Evolutionary conservation across 805 yeast genomes (phyloP), one percentile per base, ranked within the genome.

Genomic region (Hemisphaericaspora nanyangensis): DNA sequence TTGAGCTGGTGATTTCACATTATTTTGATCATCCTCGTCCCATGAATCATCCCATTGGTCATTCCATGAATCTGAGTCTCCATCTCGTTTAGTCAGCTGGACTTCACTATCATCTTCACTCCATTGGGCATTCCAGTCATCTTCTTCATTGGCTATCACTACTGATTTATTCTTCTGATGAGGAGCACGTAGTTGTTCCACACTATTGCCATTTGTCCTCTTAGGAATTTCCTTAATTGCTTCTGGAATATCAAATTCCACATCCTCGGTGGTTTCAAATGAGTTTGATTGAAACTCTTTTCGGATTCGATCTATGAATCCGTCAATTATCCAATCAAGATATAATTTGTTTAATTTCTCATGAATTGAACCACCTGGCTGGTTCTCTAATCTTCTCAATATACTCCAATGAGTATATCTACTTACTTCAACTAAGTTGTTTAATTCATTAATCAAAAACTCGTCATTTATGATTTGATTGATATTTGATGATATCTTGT

Each of bases 401-500:
- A 48, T 39, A 32, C 40, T 38, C 54, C 55, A 49, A 8, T 38
- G 35, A 5, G 47, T 39, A 13, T 25, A 25, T 15, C 35, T 43
- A n/a, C 44, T 31, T 19, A 49, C 29, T 11, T 38, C 28, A 13
- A 45, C 26, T 17, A 52, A 44, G 11, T 54, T 50, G 10, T 48
- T 40, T 30, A 63, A 46, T 12, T 47, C 45, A 13, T 48, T 48
- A 5, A 58, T 51, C 2, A 47, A 45, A 10, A 41, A 35, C 10
- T 45, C 42, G 17, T 49, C 41, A 12, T 55, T 44, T 19, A 60
- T 51, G 7, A 56, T 34, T 2, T 31, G 33, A 16, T 49, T 48
- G 37, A 66, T 62, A 39, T 60, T 61, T 27, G 57, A 57, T 2
- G 70, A 59, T 12, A 66, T 53, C 8, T 44, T 47, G 13, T 53